Conservation (phyloP, 768 basidiomycete genomes). For the Russula ochroleuca region DNA sequence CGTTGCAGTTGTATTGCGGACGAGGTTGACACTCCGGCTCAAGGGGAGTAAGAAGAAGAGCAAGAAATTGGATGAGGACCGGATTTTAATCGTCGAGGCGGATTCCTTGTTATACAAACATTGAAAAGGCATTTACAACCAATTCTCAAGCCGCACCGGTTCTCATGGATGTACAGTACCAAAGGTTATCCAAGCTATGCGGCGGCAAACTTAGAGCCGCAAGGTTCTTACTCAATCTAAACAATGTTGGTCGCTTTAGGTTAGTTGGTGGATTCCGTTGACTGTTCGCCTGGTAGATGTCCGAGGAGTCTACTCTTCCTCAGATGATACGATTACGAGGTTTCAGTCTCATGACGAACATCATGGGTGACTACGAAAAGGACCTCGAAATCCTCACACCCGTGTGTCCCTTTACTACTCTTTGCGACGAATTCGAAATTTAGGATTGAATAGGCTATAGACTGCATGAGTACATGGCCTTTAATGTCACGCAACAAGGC, state of each 20-base stretch:
- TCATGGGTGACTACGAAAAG: slow-evolving; percentile 68
- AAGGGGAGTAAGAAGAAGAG: slow-evolving; percentile 87
- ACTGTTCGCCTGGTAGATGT: slow-evolving; percentile 68
- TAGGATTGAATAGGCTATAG: no score
- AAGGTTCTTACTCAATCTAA: no score
- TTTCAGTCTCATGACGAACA: slow-evolving; percentile 85
- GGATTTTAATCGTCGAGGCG: slow-evolving; percentile 49
- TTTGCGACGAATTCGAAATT: neutral
- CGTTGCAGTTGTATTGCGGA: slow-evolving; percentile 78
- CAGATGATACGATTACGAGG: slow-evolving; percentile 91
- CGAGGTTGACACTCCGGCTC: slow-evolving; percentile 77
- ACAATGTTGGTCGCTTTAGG: no score
- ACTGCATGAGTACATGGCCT: slow-evolving; percentile 78
- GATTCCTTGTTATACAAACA: slow-evolving; percentile 2
- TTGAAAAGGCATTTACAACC: slow-evolving; percentile 46
- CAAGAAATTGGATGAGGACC: slow-evolving; percentile 93
- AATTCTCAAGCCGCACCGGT: slow-evolving; percentile 65
- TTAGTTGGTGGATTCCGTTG: no score
- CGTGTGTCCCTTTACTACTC: slow-evolving; percentile 43
- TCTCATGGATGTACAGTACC: slow-evolving; percentile 80
- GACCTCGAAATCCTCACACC: slow-evolving; percentile 68
- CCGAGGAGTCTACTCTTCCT: slow-evolving; percentile 70
- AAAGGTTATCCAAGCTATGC: slow-evolving; percentile 86
- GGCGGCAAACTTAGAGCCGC: slow-evolving; percentile 80
- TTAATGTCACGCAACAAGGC: slow-evolving; percentile 83